phyloP scores from a whole-genome alignment of 83 land plant genomes.

The Isoetes engelmannii region DNA sequence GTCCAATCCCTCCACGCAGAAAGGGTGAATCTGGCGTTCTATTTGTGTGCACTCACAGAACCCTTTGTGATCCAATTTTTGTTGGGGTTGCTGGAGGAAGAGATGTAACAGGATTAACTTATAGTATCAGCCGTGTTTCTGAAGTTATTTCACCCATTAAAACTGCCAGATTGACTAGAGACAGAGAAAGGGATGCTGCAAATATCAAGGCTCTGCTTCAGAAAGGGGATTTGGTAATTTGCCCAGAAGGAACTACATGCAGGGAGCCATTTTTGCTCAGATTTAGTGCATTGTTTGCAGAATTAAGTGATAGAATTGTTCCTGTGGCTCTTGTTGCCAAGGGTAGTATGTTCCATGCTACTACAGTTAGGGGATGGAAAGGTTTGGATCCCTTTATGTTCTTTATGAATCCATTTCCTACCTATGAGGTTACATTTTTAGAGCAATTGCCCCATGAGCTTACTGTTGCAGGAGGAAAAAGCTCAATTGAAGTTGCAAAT shows the following conservation, averaged over 20 bases:
- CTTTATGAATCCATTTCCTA: constrained; percentile 37
- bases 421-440: constrained; percentile 28
- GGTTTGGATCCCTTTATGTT: constrained; percentile 35
- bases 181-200: constrained; percentile 20
- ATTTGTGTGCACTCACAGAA: constrained; percentile 27
- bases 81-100: constrained; percentile 20
- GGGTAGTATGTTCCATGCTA: constrained; percentile 33
- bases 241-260: constrained; percentile 38
- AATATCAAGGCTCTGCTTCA: constrained; percentile 15
- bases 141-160: constrained; percentile 25
- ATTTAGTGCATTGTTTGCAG: constrained; percentile 34
- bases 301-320: constrained; percentile 21
- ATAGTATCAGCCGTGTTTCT: constrained; percentile 21
- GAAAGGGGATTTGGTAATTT: constrained; percentile 21
- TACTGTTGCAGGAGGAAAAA: constrained; percentile 54
- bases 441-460: constrained; percentile 62
- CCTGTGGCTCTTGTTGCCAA: constrained; percentile 27
- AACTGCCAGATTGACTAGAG: constrained; percentile 16
- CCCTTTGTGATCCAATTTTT: constrained; percentile 22
- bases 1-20: constrained; percentile 9
- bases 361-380: constrained; percentile 33
- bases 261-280: constrained; percentile 31
- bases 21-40: constrained; percentile 6
- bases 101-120: constrained; percentile 19
- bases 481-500: constrained; percentile 75